A percentile compares a stretch with the other conserved stretches of the same genome.
phyloP scores from a whole-genome alignment of 306 rosid species.

The Ormosia emarginata region DNA sequence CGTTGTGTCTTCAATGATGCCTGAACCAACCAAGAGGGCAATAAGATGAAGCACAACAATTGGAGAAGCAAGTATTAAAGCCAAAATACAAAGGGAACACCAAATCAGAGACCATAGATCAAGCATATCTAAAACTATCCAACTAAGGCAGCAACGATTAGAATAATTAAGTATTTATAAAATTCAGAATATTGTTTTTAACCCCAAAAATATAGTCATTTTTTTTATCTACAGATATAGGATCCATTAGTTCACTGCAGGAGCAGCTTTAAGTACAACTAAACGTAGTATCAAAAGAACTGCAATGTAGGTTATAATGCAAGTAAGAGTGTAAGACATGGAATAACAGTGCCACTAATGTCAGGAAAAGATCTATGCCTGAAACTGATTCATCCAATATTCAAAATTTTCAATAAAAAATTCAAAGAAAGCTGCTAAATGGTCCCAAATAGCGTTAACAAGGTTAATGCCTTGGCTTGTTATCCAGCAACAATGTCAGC shows the following conservation, averaged over 20 bases:
- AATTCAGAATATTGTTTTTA: not conserved
- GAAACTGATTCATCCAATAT: not conserved
- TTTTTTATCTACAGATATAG: not conserved
- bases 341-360: not conserved
- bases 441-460: not conserved
- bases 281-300: not conserved
- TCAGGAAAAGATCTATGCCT: not conserved
- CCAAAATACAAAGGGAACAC: not conserved
- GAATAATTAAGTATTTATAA: not conserved
- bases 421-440: not conserved
- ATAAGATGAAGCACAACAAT: not conserved
- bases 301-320: not conserved
- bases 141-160: not conserved
- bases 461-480: not conserved
- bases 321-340: not conserved
- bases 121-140: not conserved
- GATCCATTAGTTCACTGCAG: not conserved
- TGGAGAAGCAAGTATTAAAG: not conserved
- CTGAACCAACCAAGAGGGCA: conserved; percentile 29
- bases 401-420: not conserved
- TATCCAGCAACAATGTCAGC: not conserved
- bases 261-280: not conserved
- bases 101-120: not conserved
- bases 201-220: not conserved
- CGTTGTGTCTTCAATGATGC: conserved; percentile 78